Conservation (phyloP, 2,329 filamentous ascomycete species). For the Talaromyces albobiverticillius region DNA sequence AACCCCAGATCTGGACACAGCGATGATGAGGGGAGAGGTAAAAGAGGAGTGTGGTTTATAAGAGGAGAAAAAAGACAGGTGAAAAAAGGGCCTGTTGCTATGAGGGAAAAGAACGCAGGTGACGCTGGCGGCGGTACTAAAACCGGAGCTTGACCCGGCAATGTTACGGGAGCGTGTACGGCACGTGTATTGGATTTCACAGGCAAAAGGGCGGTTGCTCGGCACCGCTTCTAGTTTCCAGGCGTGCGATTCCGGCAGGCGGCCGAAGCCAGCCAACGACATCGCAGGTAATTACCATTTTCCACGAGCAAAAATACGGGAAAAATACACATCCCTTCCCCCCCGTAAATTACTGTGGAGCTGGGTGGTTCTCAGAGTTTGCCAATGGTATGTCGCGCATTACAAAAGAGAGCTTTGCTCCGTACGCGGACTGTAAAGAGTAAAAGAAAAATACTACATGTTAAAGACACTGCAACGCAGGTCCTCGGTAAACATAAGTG, state of each 20-base stretch:
- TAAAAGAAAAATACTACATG: too few relatives aligned
- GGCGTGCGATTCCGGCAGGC: conserved; percentile 9
- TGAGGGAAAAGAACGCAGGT: conserved; percentile 33
- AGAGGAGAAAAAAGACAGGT: conserved; percentile 33
- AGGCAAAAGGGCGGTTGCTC: background rate
- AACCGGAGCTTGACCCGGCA: conserved; percentile 40
- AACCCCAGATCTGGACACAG: conserved; percentile 34
- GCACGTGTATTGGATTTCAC: conserved; percentile 8
- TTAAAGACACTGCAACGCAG: too few relatives aligned
- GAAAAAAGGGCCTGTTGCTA: conserved; percentile 39
- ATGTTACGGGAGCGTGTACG: conserved; percentile 25
- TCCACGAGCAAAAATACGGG: background rate
- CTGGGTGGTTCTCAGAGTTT: background rate
- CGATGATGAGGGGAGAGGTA: conserved; percentile 37
- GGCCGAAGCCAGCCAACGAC: conserved; percentile 2
- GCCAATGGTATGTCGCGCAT: conserved; percentile 11
- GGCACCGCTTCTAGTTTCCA: too few relatives aligned
- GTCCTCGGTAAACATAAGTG: too few relatives aligned
- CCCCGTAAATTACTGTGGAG: conserved; percentile 9
- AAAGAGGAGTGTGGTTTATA: conserved; percentile 32
- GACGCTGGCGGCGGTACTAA: conserved; percentile 22
- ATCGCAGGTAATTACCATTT: conserved; percentile 3
- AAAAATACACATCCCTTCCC: conserved; percentile 9
- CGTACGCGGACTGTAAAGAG: too few relatives aligned
- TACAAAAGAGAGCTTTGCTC: conserved; percentile 6